Evolutionary conservation across 2,329 filamentous ascomycete genomes (phyloP).

Genomic region (Claviceps digitariae): DNA sequence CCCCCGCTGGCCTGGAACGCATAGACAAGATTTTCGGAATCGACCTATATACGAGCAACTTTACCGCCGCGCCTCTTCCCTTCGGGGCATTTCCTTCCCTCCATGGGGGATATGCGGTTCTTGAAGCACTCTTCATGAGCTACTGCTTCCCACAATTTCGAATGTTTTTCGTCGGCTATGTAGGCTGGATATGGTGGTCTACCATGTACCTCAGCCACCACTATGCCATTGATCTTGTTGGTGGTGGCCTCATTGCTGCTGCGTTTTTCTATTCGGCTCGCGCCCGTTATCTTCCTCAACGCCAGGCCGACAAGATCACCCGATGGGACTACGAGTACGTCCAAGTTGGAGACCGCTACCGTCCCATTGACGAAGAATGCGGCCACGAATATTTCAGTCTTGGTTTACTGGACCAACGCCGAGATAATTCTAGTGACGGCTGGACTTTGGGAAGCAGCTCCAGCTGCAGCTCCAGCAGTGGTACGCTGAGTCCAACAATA

Average conservation of each 20-base stretch:
- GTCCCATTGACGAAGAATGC: slow-evolving; percentile 31
- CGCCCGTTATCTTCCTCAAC: slow-evolving; percentile 65
- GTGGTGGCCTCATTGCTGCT: slow-evolving; percentile 65
- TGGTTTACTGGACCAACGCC: slow-evolving; percentile 28
- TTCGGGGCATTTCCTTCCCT: slow-evolving; percentile 93
- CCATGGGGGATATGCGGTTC: slow-evolving; percentile 77
- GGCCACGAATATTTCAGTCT: slow-evolving; percentile 33
- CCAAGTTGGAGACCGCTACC: slow-evolving; percentile 56
- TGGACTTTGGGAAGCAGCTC: slow-evolving; percentile 84
- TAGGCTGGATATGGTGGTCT: slow-evolving; percentile 93
- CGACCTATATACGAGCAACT: slow-evolving; percentile 85
- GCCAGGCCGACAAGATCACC: slow-evolving; percentile 73
- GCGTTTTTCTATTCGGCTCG: slow-evolving; percentile 73
- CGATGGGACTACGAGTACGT: slow-evolving; percentile 95
- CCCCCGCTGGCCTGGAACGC: slow-evolving; percentile 75
- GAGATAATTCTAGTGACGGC: slow-evolving; percentile 57
- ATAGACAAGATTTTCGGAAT: slow-evolving; percentile 84
- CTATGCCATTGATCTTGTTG: slow-evolving; percentile 88
- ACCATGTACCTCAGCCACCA: slow-evolving; percentile 98
- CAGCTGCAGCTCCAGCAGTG: slow-evolving; percentile 37
- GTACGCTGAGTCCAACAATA: slow-evolving; percentile 35
- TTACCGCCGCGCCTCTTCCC: slow-evolving; percentile 78
- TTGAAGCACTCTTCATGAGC: slow-evolving; percentile 86
- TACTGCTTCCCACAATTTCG: slow-evolving; percentile 78
- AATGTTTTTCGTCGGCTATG: slow-evolving; percentile 69